Evolutionary conservation across 2,329 filamentous ascomycete genomes (phyloP).

Genomic region (Scortechinia acanthostroma): DNA sequence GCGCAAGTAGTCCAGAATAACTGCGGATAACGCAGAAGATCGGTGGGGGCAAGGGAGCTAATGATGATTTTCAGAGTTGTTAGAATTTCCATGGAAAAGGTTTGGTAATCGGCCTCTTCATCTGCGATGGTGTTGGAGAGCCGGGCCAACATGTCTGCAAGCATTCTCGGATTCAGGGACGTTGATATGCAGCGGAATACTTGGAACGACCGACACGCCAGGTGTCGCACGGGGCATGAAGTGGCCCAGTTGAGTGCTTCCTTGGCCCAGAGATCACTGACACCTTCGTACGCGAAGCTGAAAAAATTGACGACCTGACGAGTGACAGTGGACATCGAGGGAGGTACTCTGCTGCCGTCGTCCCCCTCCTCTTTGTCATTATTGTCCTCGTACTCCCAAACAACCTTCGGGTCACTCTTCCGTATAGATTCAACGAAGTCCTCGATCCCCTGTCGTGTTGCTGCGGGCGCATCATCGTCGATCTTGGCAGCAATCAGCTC

Average conservation of each 20-base stretch:
- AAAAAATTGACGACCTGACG: conserved; percentile 79
- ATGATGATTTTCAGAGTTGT: conserved; percentile 91
- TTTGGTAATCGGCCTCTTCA: conserved; percentile 87
- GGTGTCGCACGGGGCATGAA: conserved; percentile 86
- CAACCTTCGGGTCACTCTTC: conserved; percentile 73
- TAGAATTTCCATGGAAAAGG: conserved; percentile 95
- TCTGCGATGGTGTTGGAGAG: conserved; percentile 96
- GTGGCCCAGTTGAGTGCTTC: conserved; percentile 92
- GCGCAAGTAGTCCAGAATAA: conserved; percentile 97
- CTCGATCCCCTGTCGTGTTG: conserved; percentile 71
- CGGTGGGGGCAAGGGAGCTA: conserved; percentile 70
- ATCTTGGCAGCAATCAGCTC: conserved; percentile 80
- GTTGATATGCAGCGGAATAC: conserved; percentile 91
- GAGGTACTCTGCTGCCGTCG: conserved; percentile 72
- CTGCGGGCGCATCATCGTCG: conserved; percentile 56
- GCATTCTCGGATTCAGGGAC: conserved; percentile 83
- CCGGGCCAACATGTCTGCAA: conserved; percentile 91
- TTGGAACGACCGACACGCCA: conserved; percentile 95
- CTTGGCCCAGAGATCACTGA: conserved; percentile 86
- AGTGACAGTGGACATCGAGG: conserved; percentile 80
- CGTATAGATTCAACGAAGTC: conserved; percentile 82
- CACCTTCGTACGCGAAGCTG: conserved; percentile 72
- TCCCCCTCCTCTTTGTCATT: conserved; percentile 67
- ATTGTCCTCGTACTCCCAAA: conserved; percentile 92
- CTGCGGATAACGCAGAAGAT: conserved; percentile 83